Percentiles rank a stretch among this genome's conserved stretches.
phyloP scores from a whole-genome alignment of 139 green algal species.

The Pleodorina starrii region DNA sequence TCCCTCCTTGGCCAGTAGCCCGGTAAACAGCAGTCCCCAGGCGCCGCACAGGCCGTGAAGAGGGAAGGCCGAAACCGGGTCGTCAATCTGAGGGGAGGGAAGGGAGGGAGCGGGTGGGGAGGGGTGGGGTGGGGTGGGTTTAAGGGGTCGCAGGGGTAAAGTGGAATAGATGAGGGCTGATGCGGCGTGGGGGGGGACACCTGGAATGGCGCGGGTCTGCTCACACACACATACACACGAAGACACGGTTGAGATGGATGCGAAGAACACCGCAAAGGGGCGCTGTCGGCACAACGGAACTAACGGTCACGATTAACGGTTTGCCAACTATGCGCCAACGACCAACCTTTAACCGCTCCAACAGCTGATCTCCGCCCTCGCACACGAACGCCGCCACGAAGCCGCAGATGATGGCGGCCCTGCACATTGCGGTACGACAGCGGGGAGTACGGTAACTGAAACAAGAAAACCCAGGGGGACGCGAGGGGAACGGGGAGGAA shows the following conservation, averaged over 20 bases:
- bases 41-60: slow-evolving; percentile 59
- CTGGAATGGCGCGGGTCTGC: too few relatives aligned
- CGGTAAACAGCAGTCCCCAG: slow-evolving; percentile 64
- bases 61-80: slow-evolving; percentile 55
- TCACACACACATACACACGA: too few relatives aligned
- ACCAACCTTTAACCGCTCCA: slow-evolving; percentile 52
- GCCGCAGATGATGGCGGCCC: slow-evolving; percentile 74
- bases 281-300: too few relatives aligned
- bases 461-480: too few relatives aligned
- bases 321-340: neutral
- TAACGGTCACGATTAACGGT: neutral
- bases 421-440: too few relatives aligned
- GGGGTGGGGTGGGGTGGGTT: neutral
- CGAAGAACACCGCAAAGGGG: too few relatives aligned
- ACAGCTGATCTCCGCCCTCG: slow-evolving; percentile 45
- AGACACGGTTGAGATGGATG: too few relatives aligned
- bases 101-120: neutral
- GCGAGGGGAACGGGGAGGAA: too few relatives aligned
- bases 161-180: too few relatives aligned
- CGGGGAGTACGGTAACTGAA: too few relatives aligned
- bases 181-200: too few relatives aligned
- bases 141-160: too few relatives aligned
- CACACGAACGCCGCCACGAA: slow-evolving; percentile 55
- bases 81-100: slow-evolving; percentile 35
- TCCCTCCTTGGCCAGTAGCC: slow-evolving; percentile 58